Conservation (phyloP, 106 monocot species). For the Xerophyta viscosa region DNA sequence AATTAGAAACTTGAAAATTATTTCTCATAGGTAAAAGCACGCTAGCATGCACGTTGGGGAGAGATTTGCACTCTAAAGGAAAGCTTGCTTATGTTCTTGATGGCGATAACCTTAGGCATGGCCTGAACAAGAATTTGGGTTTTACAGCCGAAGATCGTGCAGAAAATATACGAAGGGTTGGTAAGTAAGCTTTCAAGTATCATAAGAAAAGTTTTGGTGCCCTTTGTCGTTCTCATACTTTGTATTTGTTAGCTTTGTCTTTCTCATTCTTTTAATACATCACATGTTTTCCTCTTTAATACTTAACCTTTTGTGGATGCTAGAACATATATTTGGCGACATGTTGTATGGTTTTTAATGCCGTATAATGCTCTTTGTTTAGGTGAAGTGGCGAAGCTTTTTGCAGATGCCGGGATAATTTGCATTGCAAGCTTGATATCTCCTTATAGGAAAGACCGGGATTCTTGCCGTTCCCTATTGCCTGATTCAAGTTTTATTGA, state of each 20-base stretch:
- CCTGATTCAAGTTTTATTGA: slow-evolving; percentile 65
- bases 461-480: slow-evolving; percentile 61
- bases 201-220: too few relatives aligned
- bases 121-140: slow-evolving; percentile 74
- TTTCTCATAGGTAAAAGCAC: slow-evolving; percentile 70
- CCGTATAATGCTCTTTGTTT: not conserved
- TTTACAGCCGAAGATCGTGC: slow-evolving; percentile 75
- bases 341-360: not conserved
- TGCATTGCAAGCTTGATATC: slow-evolving; percentile 89
- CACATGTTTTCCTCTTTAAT: not conserved
- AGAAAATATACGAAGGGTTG: slow-evolving; percentile 84
- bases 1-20: too few relatives aligned
- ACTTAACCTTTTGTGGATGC: too few relatives aligned
- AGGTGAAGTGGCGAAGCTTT: slow-evolving; percentile 87
- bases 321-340: not conserved
- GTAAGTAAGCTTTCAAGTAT: too few relatives aligned
- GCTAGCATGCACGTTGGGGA: slow-evolving; percentile 61
- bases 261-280: too few relatives aligned
- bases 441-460: slow-evolving; percentile 78
- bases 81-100: slow-evolving; percentile 82
- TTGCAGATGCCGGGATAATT: slow-evolving; percentile 83
- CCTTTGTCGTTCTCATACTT: not conserved
- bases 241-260: too few relatives aligned
- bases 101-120: slow-evolving; percentile 88
- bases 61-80: slow-evolving; percentile 56